phyloP scores from a whole-genome alignment of 495 filamentous ascomycete species.

The Penicillium turbatum region DNA sequence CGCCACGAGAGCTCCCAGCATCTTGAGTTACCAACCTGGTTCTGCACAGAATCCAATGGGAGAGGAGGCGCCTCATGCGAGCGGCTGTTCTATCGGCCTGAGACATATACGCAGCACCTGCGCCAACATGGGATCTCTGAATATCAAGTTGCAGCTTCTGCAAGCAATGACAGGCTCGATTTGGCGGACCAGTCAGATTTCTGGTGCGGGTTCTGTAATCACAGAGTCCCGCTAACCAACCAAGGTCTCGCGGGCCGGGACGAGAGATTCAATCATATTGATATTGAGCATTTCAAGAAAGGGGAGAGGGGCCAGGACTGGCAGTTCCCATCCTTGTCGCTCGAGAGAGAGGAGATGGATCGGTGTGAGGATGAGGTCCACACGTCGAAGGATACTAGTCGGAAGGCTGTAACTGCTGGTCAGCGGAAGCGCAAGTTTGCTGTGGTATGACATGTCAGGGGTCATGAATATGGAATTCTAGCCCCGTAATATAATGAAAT shows the following conservation, averaged over 20 bases:
- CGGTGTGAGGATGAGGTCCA: not conserved
- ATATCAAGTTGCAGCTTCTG: slow-evolving; percentile 40
- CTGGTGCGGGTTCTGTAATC: slow-evolving; percentile 86
- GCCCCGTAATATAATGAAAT: not conserved
- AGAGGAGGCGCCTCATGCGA: slow-evolving; percentile 44
- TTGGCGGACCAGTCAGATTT: slow-evolving; percentile 65
- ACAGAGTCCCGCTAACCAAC: slow-evolving; percentile 52
- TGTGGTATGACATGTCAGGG: not conserved
- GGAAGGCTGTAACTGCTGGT: slow-evolving; percentile 3
- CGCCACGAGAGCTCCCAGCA: slow-evolving; percentile 90
- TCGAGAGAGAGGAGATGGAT: not conserved
- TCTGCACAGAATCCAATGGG: slow-evolving; percentile 51
- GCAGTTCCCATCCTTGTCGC: slow-evolving; percentile 23
- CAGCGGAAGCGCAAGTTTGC: slow-evolving; percentile 30
- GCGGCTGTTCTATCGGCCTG: slow-evolving; percentile 56
- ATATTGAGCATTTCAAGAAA: slow-evolving; percentile 63
- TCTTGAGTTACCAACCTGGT: slow-evolving; percentile 69
- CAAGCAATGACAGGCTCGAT: slow-evolving; percentile 57
- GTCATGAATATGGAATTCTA: not conserved
- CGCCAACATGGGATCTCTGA: slow-evolving; percentile 46
- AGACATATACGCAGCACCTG: slow-evolving; percentile 59
- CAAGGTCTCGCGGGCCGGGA: slow-evolving; percentile 59
- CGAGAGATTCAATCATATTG: slow-evolving; percentile 85
- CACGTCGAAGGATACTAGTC: not conserved
- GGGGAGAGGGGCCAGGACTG: slow-evolving; percentile 48